phyloP scores from a whole-genome alignment of 371 early-diverging fungal species.

The Mucor velutinosus region DNA sequence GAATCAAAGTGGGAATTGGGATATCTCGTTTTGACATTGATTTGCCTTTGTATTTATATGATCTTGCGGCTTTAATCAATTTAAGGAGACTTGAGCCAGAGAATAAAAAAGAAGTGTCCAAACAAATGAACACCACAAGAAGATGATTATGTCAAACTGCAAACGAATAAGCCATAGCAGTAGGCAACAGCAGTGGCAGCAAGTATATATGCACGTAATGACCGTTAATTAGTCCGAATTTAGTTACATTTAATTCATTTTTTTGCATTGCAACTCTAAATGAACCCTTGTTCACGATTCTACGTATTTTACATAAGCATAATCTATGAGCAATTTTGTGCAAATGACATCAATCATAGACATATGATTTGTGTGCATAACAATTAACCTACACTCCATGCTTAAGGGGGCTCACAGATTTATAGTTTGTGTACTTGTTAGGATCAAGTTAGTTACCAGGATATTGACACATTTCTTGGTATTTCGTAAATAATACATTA shows the following conservation, averaged over 20 bases:
- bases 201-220: background rate
- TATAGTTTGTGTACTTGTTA: background rate
- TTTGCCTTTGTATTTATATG: background rate
- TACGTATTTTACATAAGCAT: background rate
- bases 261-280: background rate
- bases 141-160: background rate
- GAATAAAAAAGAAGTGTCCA: background rate
- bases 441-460: background rate
- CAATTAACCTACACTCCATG: background rate
- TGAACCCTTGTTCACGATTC: background rate
- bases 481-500: background rate
- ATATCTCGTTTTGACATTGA: background rate
- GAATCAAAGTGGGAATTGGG: background rate
- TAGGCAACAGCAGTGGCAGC: background rate
- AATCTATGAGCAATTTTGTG: background rate
- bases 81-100: background rate
- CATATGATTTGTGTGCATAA: background rate
- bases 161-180: background rate
- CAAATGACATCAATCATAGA: background rate
- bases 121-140: background rate
- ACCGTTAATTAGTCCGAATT: slow-evolving; percentile 7
- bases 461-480: background rate
- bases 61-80: background rate
- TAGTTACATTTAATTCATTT: background rate
- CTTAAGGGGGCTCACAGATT: background rate